These are phyloP conservation scores for Ceratobasidium papillatum DNA, from an alignment of 1,284 basidiomycete genomes.

Conservation along the genomic window DNA sequence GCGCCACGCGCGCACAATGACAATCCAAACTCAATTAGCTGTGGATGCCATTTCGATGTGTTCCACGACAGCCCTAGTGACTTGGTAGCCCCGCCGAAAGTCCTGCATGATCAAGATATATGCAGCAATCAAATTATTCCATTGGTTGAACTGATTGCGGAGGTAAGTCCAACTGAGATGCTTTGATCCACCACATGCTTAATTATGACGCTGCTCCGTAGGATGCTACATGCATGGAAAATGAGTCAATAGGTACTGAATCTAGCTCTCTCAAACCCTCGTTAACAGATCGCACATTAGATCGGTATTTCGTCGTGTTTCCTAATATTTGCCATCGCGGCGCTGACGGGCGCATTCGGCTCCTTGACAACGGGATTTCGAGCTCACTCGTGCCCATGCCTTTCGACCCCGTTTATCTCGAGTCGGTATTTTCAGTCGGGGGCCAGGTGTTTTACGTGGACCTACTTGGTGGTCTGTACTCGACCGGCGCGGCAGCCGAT, in stretches of 20 bases:
- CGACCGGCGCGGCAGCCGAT: too few species aligned
- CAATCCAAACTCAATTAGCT: constrained; percentile 16
- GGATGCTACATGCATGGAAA: too few species aligned
- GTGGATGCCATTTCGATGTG: background rate
- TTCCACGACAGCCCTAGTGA: background rate
- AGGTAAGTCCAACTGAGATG: background rate
- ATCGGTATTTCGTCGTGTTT: background rate
- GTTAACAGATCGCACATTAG: background rate
- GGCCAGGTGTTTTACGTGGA: background rate
- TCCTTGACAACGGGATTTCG: too few species aligned
- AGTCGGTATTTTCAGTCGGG: background rate
- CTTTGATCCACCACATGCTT: background rate
- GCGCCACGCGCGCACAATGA: background rate
- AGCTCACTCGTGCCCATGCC: background rate
- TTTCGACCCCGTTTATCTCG: background rate
- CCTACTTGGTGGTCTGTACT: background rate
- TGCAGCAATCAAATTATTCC: background rate
- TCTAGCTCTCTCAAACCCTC: background rate
- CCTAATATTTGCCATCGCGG: background rate
- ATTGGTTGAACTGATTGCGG: background rate
- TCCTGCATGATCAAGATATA: too few species aligned
- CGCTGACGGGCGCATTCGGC: background rate
- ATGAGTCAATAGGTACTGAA: background rate
- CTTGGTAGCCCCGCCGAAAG: background rate
- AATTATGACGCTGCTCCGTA: background rate